phyloP scores from a whole-genome alignment of 805 yeast species.

The Priceomyces castillae region DNA sequence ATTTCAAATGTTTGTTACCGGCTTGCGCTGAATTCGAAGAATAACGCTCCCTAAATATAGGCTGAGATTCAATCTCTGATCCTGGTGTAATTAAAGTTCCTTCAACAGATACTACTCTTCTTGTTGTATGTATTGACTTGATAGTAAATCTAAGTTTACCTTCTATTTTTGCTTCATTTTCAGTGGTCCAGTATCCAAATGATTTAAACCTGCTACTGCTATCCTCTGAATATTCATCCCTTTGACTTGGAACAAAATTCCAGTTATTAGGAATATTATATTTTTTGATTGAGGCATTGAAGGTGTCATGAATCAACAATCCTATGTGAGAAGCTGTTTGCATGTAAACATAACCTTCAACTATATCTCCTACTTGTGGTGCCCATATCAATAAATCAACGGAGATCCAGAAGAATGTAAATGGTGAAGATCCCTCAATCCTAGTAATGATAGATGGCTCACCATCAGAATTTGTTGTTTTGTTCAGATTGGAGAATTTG shows the following conservation, averaged over 20 bases:
- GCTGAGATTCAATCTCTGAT: conserved; percentile 51
- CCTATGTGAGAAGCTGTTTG: conserved; percentile 96
- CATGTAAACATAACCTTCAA: conserved; percentile 87
- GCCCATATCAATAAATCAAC: conserved; percentile 86
- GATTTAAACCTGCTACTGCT: conserved; percentile 44
- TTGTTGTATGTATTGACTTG: conserved; percentile 69
- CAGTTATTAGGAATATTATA: conserved; percentile 82
- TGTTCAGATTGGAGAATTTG: conserved; percentile 44
- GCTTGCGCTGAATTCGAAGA: conserved; percentile 22
- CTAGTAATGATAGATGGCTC: conserved; percentile 52
- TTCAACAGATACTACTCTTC: conserved; percentile 79
- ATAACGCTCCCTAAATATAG: conserved; percentile 45
- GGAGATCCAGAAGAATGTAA: conserved; percentile 80
- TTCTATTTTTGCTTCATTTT: conserved; percentile 66
- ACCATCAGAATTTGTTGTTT: conserved; percentile 37
- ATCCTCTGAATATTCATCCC: conserved; percentile 47
- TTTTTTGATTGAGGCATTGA: conserved; percentile 88
- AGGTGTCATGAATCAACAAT: conserved; percentile 83
- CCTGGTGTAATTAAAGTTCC: conserved; percentile 77
- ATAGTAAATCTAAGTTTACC: conserved; percentile 80
- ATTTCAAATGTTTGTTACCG: conserved; percentile 40
- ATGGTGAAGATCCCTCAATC: conserved; percentile 78
- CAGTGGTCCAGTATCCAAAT: conserved; percentile 87
- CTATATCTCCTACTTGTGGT: conserved; percentile 80
- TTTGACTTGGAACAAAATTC: conserved; percentile 80